Evolutionary conservation across 2,329 filamentous ascomycete species (phyloP).

Genomic region (Stenocarpella maydis): DNA sequence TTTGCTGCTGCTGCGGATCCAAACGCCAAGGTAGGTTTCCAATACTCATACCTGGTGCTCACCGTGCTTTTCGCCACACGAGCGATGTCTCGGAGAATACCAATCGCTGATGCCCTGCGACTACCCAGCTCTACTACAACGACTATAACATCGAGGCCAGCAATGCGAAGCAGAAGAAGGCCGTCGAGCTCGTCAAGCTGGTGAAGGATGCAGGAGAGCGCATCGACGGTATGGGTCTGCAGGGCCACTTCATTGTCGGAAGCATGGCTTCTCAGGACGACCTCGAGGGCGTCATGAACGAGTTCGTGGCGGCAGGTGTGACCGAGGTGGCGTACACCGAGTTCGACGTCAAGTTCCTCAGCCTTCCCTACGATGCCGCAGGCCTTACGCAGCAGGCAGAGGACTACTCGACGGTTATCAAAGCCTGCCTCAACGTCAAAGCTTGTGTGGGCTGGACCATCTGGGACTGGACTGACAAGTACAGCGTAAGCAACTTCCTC

Average conservation of each 20-base stretch:
- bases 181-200: conserved; percentile 54
- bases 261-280: conserved; percentile 53
- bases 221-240: conserved; percentile 69
- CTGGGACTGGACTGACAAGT: conserved; percentile 52
- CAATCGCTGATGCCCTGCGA: not conserved
- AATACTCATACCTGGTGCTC: too few species aligned
- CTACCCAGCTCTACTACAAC: conserved; percentile 61
- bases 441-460: conserved; percentile 53
- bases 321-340: conserved; percentile 67
- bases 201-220: conserved; percentile 57
- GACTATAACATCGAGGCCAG: conserved; percentile 63
- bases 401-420: conserved; percentile 53
- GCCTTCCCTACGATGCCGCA: conserved; percentile 49
- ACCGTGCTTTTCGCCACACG: not conserved
- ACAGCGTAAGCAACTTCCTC: not conserved
- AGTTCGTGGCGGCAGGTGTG: conserved; percentile 59
- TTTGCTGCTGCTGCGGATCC: conserved; percentile 63
- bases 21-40: conserved; percentile 38
- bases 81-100: not conserved
- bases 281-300: conserved; percentile 54
- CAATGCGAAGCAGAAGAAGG: conserved; percentile 54
- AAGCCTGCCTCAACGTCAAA: conserved; percentile 46
- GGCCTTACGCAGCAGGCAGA: conserved; percentile 55
- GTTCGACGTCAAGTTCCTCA: conserved; percentile 61
- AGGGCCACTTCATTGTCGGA: conserved; percentile 67